Evolutionary conservation across 371 early-diverging fungal species (phyloP).

Genomic region (Rhizopus microsporus): DNA sequence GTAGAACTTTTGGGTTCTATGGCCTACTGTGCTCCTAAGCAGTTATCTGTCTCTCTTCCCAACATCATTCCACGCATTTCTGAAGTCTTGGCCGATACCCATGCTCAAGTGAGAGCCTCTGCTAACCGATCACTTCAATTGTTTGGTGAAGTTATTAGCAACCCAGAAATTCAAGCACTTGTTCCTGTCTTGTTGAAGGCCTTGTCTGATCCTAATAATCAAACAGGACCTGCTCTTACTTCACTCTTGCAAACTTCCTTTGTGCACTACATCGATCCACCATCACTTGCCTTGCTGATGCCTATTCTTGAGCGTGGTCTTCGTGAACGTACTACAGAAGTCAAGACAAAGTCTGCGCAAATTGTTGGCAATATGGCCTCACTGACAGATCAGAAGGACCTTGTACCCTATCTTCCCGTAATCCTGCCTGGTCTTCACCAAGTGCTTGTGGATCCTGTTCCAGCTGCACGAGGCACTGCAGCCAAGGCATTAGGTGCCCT

Average conservation of each 20-base stretch:
- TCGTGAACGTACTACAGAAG: slow-evolving; percentile 84
- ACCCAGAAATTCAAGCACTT: slow-evolving; percentile 93
- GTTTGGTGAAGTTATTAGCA: slow-evolving; percentile 94
- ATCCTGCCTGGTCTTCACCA: slow-evolving; percentile 88
- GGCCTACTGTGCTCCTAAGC: slow-evolving; percentile 97
- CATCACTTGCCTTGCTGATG: slow-evolving; percentile 93
- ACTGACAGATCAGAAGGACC: slow-evolving; percentile 87
- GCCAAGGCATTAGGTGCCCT: slow-evolving; percentile 93
- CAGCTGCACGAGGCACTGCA: slow-evolving; percentile 92
- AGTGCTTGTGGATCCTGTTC: slow-evolving; percentile 94
- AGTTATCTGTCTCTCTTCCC: slow-evolving; percentile 88
- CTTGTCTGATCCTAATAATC: slow-evolving; percentile 85
- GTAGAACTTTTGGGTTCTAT: slow-evolving; percentile 95
- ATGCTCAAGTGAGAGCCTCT: slow-evolving; percentile 88
- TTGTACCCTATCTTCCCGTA: slow-evolving; percentile 82
- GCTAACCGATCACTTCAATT: slow-evolving; percentile 84
- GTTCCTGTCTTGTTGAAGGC: slow-evolving; percentile 88
- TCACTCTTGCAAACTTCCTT: slow-evolving; percentile 91
- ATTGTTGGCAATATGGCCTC: slow-evolving; percentile 97
- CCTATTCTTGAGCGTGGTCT: slow-evolving; percentile 95
- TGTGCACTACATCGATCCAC: slow-evolving; percentile 97
- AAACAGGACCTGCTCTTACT: slow-evolving; percentile 82
- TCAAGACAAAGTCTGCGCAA: slow-evolving; percentile 94
- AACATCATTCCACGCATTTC: slow-evolving; percentile 90
- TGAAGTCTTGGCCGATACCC: slow-evolving; percentile 92